These are phyloP conservation scores for Apiospora arundinis DNA, from an alignment of 2,329 filamentous ascomycete species.

Conservation along the genomic window DNA sequence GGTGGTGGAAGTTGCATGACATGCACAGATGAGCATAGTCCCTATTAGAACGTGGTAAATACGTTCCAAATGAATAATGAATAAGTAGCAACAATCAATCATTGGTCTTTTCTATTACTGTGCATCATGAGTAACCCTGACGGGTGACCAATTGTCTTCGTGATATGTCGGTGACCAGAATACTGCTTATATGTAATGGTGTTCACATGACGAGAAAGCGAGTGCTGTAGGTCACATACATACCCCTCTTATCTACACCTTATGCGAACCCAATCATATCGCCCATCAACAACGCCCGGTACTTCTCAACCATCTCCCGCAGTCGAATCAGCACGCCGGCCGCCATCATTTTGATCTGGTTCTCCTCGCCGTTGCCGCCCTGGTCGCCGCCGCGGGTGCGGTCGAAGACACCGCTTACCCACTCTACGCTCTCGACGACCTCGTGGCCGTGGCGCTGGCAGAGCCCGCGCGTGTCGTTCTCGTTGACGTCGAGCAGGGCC, in stretches of 20 bases:
- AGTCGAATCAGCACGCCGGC: constrained; percentile 80
- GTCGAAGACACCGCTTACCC: constrained; percentile 81
- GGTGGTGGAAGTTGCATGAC: not conserved
- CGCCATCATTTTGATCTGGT: constrained; percentile 78
- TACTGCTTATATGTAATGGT: not conserved
- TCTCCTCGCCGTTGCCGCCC: constrained; percentile 70
- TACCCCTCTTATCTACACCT: not conserved
- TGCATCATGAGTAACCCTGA: not conserved
- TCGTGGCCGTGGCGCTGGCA: constrained; percentile 77
- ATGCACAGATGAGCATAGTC: not conserved
- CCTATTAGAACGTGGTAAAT: not conserved
- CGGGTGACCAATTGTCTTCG: not conserved
- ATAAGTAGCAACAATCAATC: not conserved
- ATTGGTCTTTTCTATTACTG: not conserved
- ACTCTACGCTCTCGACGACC: constrained; percentile 85
- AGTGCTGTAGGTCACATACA: not conserved
- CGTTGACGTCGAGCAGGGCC: constrained; percentile 82
- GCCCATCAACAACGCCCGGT: constrained; percentile 78
- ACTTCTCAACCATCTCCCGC: constrained; percentile 82
- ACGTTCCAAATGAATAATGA: not conserved
- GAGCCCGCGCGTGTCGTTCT: constrained; percentile 71
- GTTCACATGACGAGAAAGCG: not conserved
- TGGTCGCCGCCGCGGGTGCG: constrained; percentile 53
- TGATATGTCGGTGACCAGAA: not conserved
- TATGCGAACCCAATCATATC: constrained; percentile 57